A percentile compares a stretch with the other conserved stretches of the same genome.
These are phyloP conservation scores for Ceriops decandra DNA, from an alignment of 345 rosid genomes.

Conservation along the genomic window DNA sequence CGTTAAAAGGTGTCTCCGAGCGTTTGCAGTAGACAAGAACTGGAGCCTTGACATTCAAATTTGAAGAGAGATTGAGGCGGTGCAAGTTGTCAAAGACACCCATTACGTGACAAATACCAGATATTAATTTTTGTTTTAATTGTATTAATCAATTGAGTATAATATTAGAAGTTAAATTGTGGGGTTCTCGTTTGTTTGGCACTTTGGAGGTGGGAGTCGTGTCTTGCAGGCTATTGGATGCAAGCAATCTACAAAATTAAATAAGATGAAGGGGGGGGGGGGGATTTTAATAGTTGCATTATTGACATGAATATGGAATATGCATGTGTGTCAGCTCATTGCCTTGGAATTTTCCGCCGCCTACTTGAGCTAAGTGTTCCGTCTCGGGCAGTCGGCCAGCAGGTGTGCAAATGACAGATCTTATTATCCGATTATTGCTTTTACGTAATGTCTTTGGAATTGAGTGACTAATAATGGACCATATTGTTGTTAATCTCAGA, in stretches of 20 bases:
- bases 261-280: not conserved
- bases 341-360: constrained; percentile 24
- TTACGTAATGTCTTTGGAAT: not conserved
- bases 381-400: not conserved
- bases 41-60: not conserved
- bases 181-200: constrained; percentile 8
- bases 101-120: constrained; percentile 26
- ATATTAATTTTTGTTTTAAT: constrained; percentile 15
- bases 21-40: not conserved
- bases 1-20: constrained; percentile 10
- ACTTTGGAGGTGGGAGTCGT: constrained; percentile 36
- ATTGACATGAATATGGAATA: constrained; percentile 13
- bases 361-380: constrained; percentile 1
- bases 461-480: not conserved
- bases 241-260: constrained; percentile 13
- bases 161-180: not conserved
- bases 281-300: constrained; percentile 10
- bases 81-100: constrained; percentile 22
- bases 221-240: constrained; percentile 36
- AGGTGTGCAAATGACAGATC: not conserved
- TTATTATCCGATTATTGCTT: not conserved
- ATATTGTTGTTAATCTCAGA: not conserved
- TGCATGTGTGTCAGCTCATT: constrained; percentile 17
- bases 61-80: not conserved
- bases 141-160: no score